Evolutionary conservation across 2,329 filamentous ascomycete genomes (phyloP).

Genomic region (Hypoxylon sp.): DNA sequence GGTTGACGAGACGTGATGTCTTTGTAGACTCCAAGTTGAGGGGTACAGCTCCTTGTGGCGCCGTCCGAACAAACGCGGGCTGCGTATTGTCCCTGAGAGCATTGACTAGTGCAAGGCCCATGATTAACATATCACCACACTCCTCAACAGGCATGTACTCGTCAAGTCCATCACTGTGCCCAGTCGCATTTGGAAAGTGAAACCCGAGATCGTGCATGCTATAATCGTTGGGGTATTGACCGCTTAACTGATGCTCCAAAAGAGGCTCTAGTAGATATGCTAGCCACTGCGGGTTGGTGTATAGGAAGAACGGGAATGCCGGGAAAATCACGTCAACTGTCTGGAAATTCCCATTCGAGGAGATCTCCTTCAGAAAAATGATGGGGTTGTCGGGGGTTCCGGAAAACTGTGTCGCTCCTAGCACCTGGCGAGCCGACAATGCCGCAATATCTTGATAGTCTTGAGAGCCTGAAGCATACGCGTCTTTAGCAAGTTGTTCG

Average conservation of each 20-base stretch:
- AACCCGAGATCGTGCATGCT: slow-evolving; percentile 83
- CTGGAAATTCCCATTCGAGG: slow-evolving; percentile 86
- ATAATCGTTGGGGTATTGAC: slow-evolving; percentile 87
- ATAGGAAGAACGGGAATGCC: slow-evolving; percentile 87
- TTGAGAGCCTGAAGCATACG: slow-evolving; percentile 79
- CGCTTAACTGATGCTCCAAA: slow-evolving; percentile 84
- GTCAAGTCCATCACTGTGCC: slow-evolving; percentile 77
- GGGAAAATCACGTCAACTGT: slow-evolving; percentile 92
- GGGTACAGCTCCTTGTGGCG: slow-evolving; percentile 41
- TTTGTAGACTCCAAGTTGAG: slow-evolving; percentile 37
- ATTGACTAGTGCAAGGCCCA: slow-evolving; percentile 83
- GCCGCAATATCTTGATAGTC: slow-evolving; percentile 85
- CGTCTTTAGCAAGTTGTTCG: slow-evolving; percentile 77
- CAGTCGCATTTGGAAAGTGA: slow-evolving; percentile 83
- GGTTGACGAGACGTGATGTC: slow-evolving; percentile 45
- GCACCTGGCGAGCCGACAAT: slow-evolving; percentile 82
- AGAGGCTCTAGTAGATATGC: slow-evolving; percentile 84
- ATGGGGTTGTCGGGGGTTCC: slow-evolving; percentile 80
- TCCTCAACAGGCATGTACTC: slow-evolving; percentile 84
- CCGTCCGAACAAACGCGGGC: slow-evolving; percentile 70
- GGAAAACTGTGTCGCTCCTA: slow-evolving; percentile 83
- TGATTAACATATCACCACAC: slow-evolving; percentile 82
- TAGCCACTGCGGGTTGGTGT: slow-evolving; percentile 86
- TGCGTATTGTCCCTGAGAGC: slow-evolving; percentile 75
- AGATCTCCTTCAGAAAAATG: slow-evolving; percentile 88